Base-by-base conservation (phyloP, 805 yeast genomes). In the Schwanniomyces polymorphus region DNA sequence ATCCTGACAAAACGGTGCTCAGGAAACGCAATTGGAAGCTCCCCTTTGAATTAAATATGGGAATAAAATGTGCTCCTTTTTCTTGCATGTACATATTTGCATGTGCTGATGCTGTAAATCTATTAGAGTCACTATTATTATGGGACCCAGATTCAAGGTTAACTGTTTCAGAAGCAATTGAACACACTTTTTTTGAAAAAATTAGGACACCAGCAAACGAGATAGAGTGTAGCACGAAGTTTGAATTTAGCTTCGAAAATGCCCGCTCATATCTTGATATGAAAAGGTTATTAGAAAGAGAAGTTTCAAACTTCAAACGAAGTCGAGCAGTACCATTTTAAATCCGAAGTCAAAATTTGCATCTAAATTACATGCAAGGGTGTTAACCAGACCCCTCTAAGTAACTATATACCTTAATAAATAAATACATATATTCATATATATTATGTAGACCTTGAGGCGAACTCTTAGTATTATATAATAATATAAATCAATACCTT, bases 171-270 rank as follows among this genome's bases (percentile, higher is more conserved):
- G 70, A 79, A 51, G 80, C 87, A 1, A 60, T 91, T 10, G 65
- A 68, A 5, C 90, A 86, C 57, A 70, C 72, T 1, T 88, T 77
- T 57, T 69, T 90, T 7, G 60, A 56, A 10, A 58, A 65, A 2
- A 80, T 88, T 7, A 74, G 92, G 53, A 78, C 79, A 50, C 46
- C 56, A 0, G 69, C 70, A 11, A 82, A 80, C 45, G 96, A 88
- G 60, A 80, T 86, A 0, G 63, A 45, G 2, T 76, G 85, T 47
- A 54, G 58, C 2, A 65, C 68, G 8, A 65, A 71, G 2, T 86
- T 90, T 57, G 85, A 86, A 58, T 86, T 86, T 56, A 75, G 81
- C 27, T 88, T 85, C 61, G 97, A 91, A 51, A 55, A 55, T 39
- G 56, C 56, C 26, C 50, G 49, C 9, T 52, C 59, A 17, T 43